Conservation (phyloP, 2,329 filamentous ascomycete species). For the Helminthosporium solani region DNA sequence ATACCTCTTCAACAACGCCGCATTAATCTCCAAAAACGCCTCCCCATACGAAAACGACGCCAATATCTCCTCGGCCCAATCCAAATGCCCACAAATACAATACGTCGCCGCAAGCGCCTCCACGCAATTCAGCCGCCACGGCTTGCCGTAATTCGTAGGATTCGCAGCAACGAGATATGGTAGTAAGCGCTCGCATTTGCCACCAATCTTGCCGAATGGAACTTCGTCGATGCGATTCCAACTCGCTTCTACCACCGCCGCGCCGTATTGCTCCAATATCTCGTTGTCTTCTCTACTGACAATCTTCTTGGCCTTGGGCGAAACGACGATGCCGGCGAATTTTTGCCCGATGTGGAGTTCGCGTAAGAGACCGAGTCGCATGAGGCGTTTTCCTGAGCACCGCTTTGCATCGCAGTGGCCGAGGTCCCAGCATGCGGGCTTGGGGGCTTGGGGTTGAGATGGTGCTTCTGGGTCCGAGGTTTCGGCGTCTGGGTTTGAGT, state of each 20-base stretch:
- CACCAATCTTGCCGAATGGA: constrained; percentile 86
- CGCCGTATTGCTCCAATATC: constrained; percentile 82
- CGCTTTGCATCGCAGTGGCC: constrained; percentile 97
- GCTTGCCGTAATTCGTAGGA: constrained; percentile 94
- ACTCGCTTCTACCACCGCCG: constrained; percentile 94
- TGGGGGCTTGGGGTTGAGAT: constrained; percentile 60
- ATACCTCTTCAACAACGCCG: constrained; percentile 77
- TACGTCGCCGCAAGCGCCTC: constrained; percentile 93
- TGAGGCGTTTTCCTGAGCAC: constrained; percentile 92
- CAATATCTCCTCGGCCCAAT: constrained; percentile 86
- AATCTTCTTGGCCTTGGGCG: constrained; percentile 86
- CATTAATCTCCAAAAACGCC: constrained; percentile 89
- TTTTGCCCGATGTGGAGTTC: constrained; percentile 90
- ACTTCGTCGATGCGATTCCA: constrained; percentile 94
- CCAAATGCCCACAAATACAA: constrained; percentile 83
- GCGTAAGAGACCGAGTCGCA: constrained; percentile 90
- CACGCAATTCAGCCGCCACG: constrained; percentile 92
- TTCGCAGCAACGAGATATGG: constrained; percentile 97
- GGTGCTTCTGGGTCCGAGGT: constrained; percentile 10
- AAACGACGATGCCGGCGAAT: constrained; percentile 88
- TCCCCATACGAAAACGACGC: constrained; percentile 84
- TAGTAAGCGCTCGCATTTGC: constrained; percentile 79
- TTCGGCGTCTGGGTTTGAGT: constrained; percentile 20
- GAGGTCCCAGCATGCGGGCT: constrained; percentile 96
- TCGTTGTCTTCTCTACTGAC: constrained; percentile 80